Conservation (phyloP, 2,329 filamentous ascomycete species). For the Aspergillus udagawae region DNA sequence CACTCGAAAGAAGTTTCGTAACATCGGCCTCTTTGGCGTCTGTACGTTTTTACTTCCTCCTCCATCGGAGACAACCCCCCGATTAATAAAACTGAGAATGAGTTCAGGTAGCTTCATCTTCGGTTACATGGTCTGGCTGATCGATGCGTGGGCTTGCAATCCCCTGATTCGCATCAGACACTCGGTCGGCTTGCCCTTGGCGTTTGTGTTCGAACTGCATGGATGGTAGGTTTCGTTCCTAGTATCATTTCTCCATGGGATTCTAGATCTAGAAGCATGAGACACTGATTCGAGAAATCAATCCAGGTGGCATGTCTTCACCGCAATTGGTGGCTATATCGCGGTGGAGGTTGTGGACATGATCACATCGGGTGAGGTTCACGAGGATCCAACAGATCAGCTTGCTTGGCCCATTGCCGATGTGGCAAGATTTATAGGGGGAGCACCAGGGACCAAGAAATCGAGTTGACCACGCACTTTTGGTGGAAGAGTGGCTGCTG, state of each 20-base stretch:
- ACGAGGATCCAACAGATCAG: slow-evolving; percentile 21
- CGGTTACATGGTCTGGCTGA: slow-evolving; percentile 40
- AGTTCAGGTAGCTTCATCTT: slow-evolving; percentile 32
- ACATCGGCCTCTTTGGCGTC: slow-evolving; percentile 20
- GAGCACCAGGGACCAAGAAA: slow-evolving; percentile 2
- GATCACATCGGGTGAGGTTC: slow-evolving; percentile 33
- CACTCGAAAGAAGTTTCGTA: slow-evolving; percentile 16
- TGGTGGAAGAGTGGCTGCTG: neutral
- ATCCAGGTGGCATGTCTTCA: slow-evolving; percentile 42
- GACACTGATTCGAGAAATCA: neutral
- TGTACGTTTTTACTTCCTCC: slow-evolving; percentile 14
- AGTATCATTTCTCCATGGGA: neutral
- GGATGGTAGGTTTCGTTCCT: slow-evolving; percentile 34
- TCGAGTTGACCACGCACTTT: neutral
- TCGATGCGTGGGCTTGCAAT: slow-evolving; percentile 36
- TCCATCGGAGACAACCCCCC: neutral
- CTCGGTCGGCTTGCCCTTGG: slow-evolving; percentile 32
- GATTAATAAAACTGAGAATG: neutral
- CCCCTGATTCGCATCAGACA: slow-evolving; percentile 24
- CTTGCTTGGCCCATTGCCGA: slow-evolving; percentile 35
- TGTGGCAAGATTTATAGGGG: slow-evolving; percentile 9
- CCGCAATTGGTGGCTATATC: slow-evolving; percentile 40
- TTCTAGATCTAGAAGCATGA: neutral
- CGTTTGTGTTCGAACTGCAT: slow-evolving; percentile 40
- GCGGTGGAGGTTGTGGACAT: slow-evolving; percentile 38